Evolutionary conservation across 1,284 basidiomycete species (phyloP).

Genomic region (Ustilago nuda): DNA sequence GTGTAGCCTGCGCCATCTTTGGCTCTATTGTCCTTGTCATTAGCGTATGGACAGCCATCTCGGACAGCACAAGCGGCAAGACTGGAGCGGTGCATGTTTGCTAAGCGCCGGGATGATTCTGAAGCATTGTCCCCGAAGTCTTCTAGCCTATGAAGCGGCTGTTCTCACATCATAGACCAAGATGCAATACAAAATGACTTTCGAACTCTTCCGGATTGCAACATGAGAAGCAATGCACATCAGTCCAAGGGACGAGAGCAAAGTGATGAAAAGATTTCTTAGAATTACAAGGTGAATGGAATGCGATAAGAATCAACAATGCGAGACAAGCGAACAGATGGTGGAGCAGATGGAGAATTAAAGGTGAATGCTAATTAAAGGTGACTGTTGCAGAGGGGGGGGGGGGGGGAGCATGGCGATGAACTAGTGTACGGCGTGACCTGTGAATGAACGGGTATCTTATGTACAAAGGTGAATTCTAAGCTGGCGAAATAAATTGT

Average conservation of each 20-base stretch:
- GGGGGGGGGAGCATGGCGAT: background rate
- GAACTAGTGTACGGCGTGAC: conserved; percentile 1
- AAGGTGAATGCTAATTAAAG: conserved; percentile 27
- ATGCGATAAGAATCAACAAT: background rate
- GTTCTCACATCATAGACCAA: background rate
- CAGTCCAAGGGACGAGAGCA: background rate
- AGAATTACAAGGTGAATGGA: conserved; percentile 14
- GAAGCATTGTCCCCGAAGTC: background rate
- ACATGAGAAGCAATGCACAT: background rate
- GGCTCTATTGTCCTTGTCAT: conserved; percentile 63
- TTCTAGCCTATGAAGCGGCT: background rate
- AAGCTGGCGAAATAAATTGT: conserved; percentile 13
- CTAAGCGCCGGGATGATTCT: conserved; percentile 5
- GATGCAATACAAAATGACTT: background rate
- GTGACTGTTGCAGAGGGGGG: conserved; percentile 17
- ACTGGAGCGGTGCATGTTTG: conserved; percentile 53
- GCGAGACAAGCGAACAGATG: background rate
- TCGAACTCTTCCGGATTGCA: background rate
- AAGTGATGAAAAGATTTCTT: background rate
- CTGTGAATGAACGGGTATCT: conserved; percentile 15
- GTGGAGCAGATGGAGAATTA: background rate
- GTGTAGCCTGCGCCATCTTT: conserved; percentile 63
- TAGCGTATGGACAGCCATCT: conserved; percentile 53
- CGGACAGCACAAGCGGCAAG: conserved; percentile 45
- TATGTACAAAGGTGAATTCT: background rate